Conservation (phyloP, 805 yeast genomes). For the Geotrichum ghanense region DNA sequence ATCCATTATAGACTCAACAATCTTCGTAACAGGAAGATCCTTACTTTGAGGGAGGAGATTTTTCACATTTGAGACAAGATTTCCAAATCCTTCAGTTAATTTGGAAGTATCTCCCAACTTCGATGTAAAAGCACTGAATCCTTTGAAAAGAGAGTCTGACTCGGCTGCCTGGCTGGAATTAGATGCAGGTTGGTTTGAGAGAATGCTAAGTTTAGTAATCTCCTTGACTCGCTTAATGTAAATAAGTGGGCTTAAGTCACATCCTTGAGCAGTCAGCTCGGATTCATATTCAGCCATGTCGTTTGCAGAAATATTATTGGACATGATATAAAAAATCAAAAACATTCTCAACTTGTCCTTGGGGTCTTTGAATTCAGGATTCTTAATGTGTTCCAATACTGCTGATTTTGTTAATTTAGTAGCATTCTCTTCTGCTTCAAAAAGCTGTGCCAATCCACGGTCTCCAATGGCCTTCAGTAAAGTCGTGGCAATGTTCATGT, state of each 20-base stretch:
- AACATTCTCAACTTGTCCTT: conserved; percentile 82
- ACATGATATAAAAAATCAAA: conserved; percentile 54
- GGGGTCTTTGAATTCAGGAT: conserved; percentile 44
- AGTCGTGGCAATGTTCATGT: conserved; percentile 87
- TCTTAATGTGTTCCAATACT: conserved; percentile 41
- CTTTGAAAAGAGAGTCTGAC: conserved; percentile 28
- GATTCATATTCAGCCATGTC: conserved; percentile 55
- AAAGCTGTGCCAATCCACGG: conserved; percentile 80
- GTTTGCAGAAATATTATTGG: conserved; percentile 32
- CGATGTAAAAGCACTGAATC: conserved; percentile 62
- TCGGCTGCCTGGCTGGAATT: conserved; percentile 17
- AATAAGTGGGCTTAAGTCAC: conserved; percentile 51
- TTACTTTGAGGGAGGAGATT: conserved; percentile 80
- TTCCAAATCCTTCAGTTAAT: conserved; percentile 80
- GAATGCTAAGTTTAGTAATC: conserved; percentile 39
- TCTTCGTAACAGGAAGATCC: conserved; percentile 77
- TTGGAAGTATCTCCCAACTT: conserved; percentile 64
- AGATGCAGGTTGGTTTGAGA: conserved; percentile 15
- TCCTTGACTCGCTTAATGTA: conserved; percentile 79
- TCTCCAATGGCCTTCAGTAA: conserved; percentile 73
- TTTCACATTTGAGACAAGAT: conserved; percentile 77
- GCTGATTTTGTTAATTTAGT: conserved; percentile 35
- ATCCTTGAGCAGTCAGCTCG: conserved; percentile 44
- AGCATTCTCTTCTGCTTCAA: conserved; percentile 84
- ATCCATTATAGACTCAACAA: conserved; percentile 86